A percentile compares a stretch with the other conserved stretches of the same genome.
Evolutionary conservation across 2,329 filamentous ascomycete species (phyloP).

Genomic region (Canariomyces notabilis): DNA sequence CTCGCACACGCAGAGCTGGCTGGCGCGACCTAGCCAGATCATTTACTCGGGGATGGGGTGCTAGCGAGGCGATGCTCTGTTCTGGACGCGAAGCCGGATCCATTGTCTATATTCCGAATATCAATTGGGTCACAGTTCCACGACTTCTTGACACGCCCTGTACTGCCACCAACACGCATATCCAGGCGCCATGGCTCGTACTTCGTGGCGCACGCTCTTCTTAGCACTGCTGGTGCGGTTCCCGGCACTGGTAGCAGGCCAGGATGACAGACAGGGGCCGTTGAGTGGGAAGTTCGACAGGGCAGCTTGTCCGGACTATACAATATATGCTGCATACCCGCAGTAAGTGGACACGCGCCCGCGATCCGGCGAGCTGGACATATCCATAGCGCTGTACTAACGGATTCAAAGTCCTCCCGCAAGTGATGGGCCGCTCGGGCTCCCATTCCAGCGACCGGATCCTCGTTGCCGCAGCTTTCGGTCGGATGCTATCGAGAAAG

Average conservation of each 20-base stretch:
- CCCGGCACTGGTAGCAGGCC: slow-evolving; percentile 9
- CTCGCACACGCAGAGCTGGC: not conserved
- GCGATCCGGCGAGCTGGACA: slow-evolving; percentile 16
- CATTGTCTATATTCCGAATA: too few species aligned
- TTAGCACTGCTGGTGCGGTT: slow-evolving; percentile 17
- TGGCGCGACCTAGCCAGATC: not conserved
- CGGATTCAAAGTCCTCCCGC: slow-evolving; percentile 58
- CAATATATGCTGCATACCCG: slow-evolving; percentile 50
- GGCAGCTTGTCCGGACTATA: slow-evolving; percentile 60
- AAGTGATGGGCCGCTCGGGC: slow-evolving; percentile 69
- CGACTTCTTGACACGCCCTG: not conserved
- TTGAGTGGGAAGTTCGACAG: slow-evolving; percentile 29
- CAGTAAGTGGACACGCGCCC: slow-evolving; percentile 45
- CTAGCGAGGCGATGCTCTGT: not conserved
- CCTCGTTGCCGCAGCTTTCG: slow-evolving; percentile 81
- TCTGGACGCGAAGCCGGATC: not conserved
- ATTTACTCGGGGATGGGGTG: not conserved
- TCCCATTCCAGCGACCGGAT: slow-evolving; percentile 84
- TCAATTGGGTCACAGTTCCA: too few species aligned
- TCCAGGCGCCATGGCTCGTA: slow-evolving; percentile 8
- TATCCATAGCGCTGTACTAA: slow-evolving; percentile 18
- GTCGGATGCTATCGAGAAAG: slow-evolving; percentile 78
- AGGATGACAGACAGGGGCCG: slow-evolving; percentile 27
- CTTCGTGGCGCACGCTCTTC: slow-evolving; percentile 15
- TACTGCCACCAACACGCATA: not conserved